phyloP scores from a whole-genome alignment of 2,329 filamentous ascomycete species.

The Diplodia mutila region DNA sequence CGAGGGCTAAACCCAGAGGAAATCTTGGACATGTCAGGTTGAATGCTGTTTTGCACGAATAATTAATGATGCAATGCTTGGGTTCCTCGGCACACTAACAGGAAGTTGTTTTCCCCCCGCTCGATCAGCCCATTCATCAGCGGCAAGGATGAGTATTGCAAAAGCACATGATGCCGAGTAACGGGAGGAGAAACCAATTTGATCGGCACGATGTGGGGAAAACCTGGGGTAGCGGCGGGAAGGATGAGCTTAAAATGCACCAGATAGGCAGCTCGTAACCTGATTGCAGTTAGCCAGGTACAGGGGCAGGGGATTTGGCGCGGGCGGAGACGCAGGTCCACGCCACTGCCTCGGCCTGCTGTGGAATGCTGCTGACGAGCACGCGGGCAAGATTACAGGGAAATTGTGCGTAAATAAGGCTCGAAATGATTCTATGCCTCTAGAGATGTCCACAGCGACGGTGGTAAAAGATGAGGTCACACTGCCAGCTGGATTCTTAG shows the following conservation, averaged over 20 bases:
- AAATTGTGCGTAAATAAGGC: background rate
- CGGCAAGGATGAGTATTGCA: background rate
- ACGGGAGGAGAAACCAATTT: background rate
- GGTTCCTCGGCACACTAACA: background rate
- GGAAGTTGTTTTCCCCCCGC: background rate
- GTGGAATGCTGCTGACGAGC: background rate
- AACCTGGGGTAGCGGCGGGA: constrained; percentile 18
- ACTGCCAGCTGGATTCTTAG: background rate
- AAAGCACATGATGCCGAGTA: constrained; percentile 11
- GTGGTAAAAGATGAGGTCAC: background rate
- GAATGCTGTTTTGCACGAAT: background rate
- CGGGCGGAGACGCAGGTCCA: constrained; percentile 17
- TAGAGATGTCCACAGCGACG: background rate
- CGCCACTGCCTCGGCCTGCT: constrained; percentile 4
- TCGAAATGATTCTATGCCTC: background rate
- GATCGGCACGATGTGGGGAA: constrained; percentile 1
- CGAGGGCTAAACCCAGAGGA: background rate
- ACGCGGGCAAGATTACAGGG: background rate
- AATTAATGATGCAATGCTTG: background rate
- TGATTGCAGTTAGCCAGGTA: background rate
- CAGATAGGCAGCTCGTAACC: background rate
- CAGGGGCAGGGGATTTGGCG: background rate
- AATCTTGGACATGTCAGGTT: background rate
- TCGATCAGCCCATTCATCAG: background rate
- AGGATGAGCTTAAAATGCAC: background rate